Conservation (phyloP, 1,284 basidiomycete species). For the Naganishia sp. region DNA sequence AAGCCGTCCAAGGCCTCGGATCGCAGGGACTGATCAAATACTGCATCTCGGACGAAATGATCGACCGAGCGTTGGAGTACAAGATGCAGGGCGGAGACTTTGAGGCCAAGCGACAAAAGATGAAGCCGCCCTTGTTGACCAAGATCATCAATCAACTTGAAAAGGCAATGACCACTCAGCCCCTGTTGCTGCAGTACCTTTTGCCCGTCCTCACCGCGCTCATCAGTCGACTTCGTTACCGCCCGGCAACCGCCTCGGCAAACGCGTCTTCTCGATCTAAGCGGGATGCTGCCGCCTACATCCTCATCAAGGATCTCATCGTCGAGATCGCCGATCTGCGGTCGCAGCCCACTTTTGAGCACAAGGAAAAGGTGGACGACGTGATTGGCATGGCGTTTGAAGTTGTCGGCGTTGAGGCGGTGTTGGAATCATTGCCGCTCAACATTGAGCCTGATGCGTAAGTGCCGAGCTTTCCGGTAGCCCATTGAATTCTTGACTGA, state of each 20-base stretch:
- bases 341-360: constrained; percentile 78
- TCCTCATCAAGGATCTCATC: constrained; percentile 72
- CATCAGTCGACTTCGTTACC: constrained; percentile 53
- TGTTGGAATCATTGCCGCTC: constrained; percentile 77
- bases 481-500: background rate
- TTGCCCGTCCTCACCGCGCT: constrained; percentile 60
- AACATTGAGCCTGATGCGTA: constrained; percentile 83
- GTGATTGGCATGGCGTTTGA: constrained; percentile 80
- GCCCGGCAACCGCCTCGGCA: constrained; percentile 51
- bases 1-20: constrained; percentile 63
- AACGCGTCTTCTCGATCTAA: constrained; percentile 51
- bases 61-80: constrained; percentile 58
- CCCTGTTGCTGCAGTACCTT: constrained; percentile 68
- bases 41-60: constrained; percentile 69
- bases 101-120: constrained; percentile 56
- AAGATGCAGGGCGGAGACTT: constrained; percentile 44
- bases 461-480: constrained; percentile 40
- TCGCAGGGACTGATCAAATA: constrained; percentile 63
- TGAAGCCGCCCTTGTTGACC: constrained; percentile 61
- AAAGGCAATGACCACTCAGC: constrained; percentile 68
- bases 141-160: constrained; percentile 65
- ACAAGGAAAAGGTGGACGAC: constrained; percentile 83
- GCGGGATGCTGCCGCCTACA: constrained; percentile 66
- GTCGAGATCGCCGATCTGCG: constrained; percentile 73
- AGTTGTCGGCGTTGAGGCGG: constrained; percentile 77